These are phyloP conservation scores for Ogataea nitratoaversa DNA, from an alignment of 805 yeast species.

Conservation along the genomic window DNA sequence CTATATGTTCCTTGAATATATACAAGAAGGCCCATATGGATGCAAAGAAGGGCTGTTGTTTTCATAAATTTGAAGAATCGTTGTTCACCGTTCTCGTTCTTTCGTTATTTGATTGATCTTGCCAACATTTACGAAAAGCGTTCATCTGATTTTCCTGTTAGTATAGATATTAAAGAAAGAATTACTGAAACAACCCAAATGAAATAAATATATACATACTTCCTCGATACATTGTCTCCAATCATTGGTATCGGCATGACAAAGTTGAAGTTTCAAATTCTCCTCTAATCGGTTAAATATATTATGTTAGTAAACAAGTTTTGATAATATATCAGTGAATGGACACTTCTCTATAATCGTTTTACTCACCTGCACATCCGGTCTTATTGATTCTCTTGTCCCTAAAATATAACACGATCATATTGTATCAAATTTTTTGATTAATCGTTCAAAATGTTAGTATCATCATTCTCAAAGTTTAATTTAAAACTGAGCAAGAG, in stretches of 20 bases:
- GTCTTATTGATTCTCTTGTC: slow-evolving; percentile 69
- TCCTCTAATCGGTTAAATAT: slow-evolving; percentile 40
- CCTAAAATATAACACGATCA: slow-evolving; percentile 33
- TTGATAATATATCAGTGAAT: no score
- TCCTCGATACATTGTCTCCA: slow-evolving; percentile 73
- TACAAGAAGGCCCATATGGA: no score
- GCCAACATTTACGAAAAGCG: slow-evolving; percentile 42
- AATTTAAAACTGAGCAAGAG: neutral
- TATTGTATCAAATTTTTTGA: no score
- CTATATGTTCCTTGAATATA: no score
- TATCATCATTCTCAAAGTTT: neutral
- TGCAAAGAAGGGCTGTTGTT: neutral
- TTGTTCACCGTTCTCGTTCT: slow-evolving; percentile 36
- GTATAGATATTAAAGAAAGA: neutral
- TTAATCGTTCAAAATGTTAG: no score
- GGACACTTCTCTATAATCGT: no score
- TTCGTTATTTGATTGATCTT: slow-evolving; percentile 32
- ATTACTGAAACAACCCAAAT: neutral
- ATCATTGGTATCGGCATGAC: slow-evolving; percentile 78
- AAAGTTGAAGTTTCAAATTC: slow-evolving; percentile 63
- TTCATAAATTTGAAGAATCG: slow-evolving; percentile 20
- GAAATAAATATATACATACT: slow-evolving; percentile 33
- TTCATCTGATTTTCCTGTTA: slow-evolving; percentile 29
- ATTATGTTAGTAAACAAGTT: no score
- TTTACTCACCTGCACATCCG: slow-evolving; percentile 58